phyloP scores from a whole-genome alignment of 306 rosid species.

The Lagenaria siceraria region DNA sequence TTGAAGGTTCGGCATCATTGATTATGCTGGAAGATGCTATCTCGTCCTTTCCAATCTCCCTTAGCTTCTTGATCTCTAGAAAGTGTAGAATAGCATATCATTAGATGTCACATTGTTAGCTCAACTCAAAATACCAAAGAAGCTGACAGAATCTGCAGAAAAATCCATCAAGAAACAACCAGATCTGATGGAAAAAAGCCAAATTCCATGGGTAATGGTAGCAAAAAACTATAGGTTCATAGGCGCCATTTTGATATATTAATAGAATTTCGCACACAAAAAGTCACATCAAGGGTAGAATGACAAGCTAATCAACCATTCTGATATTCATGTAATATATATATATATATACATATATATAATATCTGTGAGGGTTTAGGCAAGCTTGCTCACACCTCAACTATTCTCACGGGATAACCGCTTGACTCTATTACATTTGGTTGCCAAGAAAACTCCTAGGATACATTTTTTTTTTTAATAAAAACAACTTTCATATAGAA shows the following conservation, averaged over 20 bases:
- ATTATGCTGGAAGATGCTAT: conserved; percentile 25
- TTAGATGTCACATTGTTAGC: conserved; percentile 2
- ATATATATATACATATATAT: too few species aligned
- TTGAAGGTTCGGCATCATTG: conserved; percentile 31
- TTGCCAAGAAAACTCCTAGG: not conserved
- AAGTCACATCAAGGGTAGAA: not conserved
- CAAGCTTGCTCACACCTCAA: not conserved
- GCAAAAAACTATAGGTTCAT: not conserved
- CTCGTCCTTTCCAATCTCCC: conserved; percentile 42
- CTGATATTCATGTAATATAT: not conserved
- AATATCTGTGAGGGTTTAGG: too few species aligned
- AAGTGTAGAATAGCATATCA: conserved; percentile 3
- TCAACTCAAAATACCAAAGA: not conserved
- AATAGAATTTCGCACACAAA: not conserved
- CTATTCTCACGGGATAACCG: not conserved
- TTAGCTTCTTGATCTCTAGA: conserved; percentile 65
- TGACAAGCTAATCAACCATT: not conserved
- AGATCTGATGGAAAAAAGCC: not conserved
- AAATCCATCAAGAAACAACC: not conserved
- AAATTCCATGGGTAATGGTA: not conserved
- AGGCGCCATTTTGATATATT: not conserved
- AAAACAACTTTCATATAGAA: too few species aligned
- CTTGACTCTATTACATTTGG: not conserved
- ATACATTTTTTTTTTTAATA: too few species aligned
- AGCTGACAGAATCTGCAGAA: not conserved